Base-by-base conservation (phyloP, 2,329 filamentous ascomycete genomes). In the Botrytis elliptica region DNA sequence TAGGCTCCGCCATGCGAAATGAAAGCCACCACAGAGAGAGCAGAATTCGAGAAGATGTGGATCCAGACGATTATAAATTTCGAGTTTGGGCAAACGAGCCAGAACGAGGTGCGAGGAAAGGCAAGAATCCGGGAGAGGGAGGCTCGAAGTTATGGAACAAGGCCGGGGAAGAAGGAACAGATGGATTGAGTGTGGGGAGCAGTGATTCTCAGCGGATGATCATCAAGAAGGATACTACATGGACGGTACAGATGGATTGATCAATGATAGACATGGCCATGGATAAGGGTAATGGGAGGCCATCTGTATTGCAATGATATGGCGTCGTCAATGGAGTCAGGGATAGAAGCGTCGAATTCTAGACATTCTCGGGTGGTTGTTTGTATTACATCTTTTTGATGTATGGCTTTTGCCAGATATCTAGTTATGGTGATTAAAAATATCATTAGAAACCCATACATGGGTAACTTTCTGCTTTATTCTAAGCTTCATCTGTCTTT, bases 141-240 rank as follows among this genome's bases (percentile, higher is more conserved):
- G 20, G 25, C 38, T 71, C 60, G 12, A 49, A 20, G 18, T 38
- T 66, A 44, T 46, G 70, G 33, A 66, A 66, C 3, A n/a, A 63
- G 20, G 10, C 9, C 5, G 25, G 25, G 16, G 46, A 38, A 29
- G 68, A 63, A 25, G 42, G 44, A 20, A 55, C 40, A 16, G 73
- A 74, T 69, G 36, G 36, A 7, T 46, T 55, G 3, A 77, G 76
- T 68, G 60, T 77, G 29, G 74, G 59, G 25, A 77, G 75, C 33
- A 69, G 66, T 63, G 74, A 77, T 65, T 77, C 74, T 63, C 74
- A 64, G 36, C 71, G 62, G 33, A 77, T 77, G 75, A 77, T 77
- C 44, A 77, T 77, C 66, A 72, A 74, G 60, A 76, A 77, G 52
- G 71, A 76, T 74, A 86, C 70, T 62, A n/a, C 59, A 52, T 75